Conservation (phyloP, 768 basidiomycete species). For the Podaxis pistillaris region DNA sequence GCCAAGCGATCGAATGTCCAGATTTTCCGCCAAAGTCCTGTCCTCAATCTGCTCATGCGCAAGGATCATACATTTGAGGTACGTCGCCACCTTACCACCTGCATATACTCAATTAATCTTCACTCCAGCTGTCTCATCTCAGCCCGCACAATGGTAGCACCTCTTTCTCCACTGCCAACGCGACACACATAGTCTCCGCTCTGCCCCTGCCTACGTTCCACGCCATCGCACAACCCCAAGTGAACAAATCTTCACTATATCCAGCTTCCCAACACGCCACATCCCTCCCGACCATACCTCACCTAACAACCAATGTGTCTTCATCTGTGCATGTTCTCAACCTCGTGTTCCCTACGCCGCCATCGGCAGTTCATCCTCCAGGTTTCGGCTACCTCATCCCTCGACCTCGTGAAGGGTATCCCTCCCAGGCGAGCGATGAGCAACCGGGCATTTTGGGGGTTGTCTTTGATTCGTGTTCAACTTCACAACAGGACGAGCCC, state of each 20-base stretch:
- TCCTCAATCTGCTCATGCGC: conserved; percentile 32
- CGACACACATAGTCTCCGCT: conserved; percentile 76
- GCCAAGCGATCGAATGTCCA: conserved; percentile 52
- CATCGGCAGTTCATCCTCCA: conserved; percentile 61
- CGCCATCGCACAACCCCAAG: conserved; percentile 31
- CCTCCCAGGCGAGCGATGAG: conserved; percentile 16
- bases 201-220: conserved; percentile 61
- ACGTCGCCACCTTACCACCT: background rate
- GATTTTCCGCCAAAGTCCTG: conserved; percentile 43
- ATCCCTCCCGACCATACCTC: conserved; percentile 41
- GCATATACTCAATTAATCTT: conserved; percentile 1
- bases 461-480: conserved; percentile 85
- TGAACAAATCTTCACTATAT: background rate
- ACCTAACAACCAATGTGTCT: conserved; percentile 65
- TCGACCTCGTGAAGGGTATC: conserved; percentile 60
- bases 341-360: conserved; percentile 68
- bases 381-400: conserved; percentile 97
- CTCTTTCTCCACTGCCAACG: conserved; percentile 23
- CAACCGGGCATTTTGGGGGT: conserved; percentile 68
- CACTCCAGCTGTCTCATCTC: conserved; percentile 6
- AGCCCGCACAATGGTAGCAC: background rate
- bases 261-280: conserved; percentile 18
- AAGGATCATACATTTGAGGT: conserved; percentile 47
- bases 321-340: conserved; percentile 89
- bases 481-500: conserved; percentile 50